Evolutionary conservation across 2,329 filamentous ascomycete species (phyloP), one percentile per base, ranked within the genome.

Genomic region (Phialocephala sp.): DNA sequence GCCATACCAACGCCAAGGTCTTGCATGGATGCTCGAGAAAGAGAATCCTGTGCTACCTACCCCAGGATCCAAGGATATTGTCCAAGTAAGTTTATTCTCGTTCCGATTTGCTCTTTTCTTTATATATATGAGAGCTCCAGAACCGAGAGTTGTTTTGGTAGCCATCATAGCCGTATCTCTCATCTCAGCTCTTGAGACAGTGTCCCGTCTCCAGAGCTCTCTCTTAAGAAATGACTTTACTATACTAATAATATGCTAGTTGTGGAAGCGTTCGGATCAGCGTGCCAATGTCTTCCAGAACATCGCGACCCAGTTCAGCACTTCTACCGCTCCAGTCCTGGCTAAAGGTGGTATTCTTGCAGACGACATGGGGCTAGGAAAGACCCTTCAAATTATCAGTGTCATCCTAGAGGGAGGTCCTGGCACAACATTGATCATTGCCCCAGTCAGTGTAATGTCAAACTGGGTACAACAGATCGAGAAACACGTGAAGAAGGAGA

Each of bases 341-440:
- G 87, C 91, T 8, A 91, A 88, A 59, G 93, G 93, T 20, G 93
- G 93, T 37, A 93, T 97, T 59, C 83, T 97, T 9, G 92, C 93
- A 1, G 93, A 97, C 76, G 93, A 97, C 73, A 97, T 97, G 94
- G 93, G 93, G n/a, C 66, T 97, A 5, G 93, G 93, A 27, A 97
- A 97, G 80, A 97, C 93, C 0, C 83, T 97, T 9, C 91, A 97
- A 75, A 85, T 93, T 57, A 94, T 97, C 71, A 91, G 91, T 61
- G 79, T 96, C 41, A 89, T 97, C 63, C 79, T 94, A 59, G 72
- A 77, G 4, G 83, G 82, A 6, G 80, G 79, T 0, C 76, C 81
- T 2, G 88, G 87, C 3, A 81, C 89, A 1, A 96, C 92, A 0
- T 82, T 97, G 24, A 94, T 97, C 61, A 83, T 97, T 62, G 89